Evolutionary conservation across 2,329 filamentous ascomycete genomes (phyloP).

Genomic region (Clonostachys sp.): DNA sequence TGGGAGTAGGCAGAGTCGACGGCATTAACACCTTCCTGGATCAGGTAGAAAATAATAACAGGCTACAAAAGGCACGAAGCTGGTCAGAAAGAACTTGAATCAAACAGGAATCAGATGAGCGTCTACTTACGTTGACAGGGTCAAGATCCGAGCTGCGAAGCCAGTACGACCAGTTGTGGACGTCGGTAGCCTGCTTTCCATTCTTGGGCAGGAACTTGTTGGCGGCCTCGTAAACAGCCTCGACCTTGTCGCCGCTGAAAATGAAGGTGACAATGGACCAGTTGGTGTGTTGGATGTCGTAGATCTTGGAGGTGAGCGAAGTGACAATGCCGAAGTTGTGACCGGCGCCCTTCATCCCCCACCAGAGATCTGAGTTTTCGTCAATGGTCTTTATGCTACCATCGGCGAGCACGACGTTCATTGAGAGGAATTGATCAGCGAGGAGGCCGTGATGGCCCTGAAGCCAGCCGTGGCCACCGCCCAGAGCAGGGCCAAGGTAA

Average conservation of each 20-base stretch:
- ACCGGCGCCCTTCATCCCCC: constrained; percentile 52
- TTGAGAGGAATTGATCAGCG: constrained; percentile 45
- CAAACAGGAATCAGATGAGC: not conserved
- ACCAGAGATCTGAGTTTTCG: constrained; percentile 45
- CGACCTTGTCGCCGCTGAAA: constrained; percentile 43
- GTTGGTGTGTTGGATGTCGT: constrained; percentile 29
- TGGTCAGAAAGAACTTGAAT: not conserved
- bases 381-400: constrained; percentile 33
- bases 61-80: constrained; percentile 13
- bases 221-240: constrained; percentile 36
- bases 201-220: constrained; percentile 38
- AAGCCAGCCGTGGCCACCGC: constrained; percentile 52
- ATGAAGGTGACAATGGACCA: constrained; percentile 39
- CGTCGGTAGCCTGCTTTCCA: constrained; percentile 32
- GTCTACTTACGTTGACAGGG: constrained; percentile 26
- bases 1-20: constrained; percentile 32
- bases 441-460: constrained; percentile 49
- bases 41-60: constrained; percentile 32
- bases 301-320: constrained; percentile 39
- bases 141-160: constrained; percentile 31
- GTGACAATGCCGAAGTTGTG: constrained; percentile 59
- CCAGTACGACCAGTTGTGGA: constrained; percentile 48
- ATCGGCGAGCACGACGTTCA: constrained; percentile 46
- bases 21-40: constrained; percentile 32
- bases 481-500: constrained; percentile 42